Conservation (phyloP, 1,284 basidiomycete species). For the Xerocomus nothofagi region DNA sequence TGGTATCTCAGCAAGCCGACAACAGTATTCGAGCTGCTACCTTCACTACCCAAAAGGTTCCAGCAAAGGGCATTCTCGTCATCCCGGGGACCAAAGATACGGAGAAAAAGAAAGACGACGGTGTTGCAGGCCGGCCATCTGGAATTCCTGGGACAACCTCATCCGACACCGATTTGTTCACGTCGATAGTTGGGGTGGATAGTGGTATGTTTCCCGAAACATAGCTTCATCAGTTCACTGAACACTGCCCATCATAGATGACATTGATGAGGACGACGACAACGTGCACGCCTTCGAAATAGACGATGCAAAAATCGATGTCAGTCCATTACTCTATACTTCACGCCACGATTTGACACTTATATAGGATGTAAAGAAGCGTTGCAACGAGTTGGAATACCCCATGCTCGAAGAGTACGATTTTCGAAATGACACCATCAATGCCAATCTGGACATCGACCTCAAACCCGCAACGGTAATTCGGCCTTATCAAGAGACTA, state of each 20-base stretch:
- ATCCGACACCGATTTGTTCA: constrained; percentile 77
- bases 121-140: constrained; percentile 37
- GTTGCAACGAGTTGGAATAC: constrained; percentile 92
- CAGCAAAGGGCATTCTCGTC: constrained; percentile 75
- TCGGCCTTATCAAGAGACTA: constrained; percentile 96
- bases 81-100: constrained; percentile 83
- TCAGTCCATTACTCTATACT: constrained; percentile 35
- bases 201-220: constrained; percentile 52
- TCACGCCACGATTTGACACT: constrained; percentile 1
- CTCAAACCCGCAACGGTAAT: constrained; percentile 95
- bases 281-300: constrained; percentile 96
- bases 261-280: constrained; percentile 95
- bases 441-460: constrained; percentile 95
- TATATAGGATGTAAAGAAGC: constrained; percentile 82
- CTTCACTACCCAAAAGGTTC: constrained; percentile 82
- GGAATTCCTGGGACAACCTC: constrained; percentile 37
- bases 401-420: constrained; percentile 98
- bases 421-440: constrained; percentile 93
- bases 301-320: constrained; percentile 88
- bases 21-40: constrained; percentile 75
- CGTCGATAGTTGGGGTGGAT: constrained; percentile 91
- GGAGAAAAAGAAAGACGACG: constrained; percentile 64
- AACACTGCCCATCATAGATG: constrained; percentile 54
- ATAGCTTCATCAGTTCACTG: constrained; percentile 3
- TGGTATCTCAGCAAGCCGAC: constrained; percentile 60